These are phyloP conservation scores for Nicotiana obtusifolia DNA, from an alignment of 257 asterid species.

Conservation along the genomic window DNA sequence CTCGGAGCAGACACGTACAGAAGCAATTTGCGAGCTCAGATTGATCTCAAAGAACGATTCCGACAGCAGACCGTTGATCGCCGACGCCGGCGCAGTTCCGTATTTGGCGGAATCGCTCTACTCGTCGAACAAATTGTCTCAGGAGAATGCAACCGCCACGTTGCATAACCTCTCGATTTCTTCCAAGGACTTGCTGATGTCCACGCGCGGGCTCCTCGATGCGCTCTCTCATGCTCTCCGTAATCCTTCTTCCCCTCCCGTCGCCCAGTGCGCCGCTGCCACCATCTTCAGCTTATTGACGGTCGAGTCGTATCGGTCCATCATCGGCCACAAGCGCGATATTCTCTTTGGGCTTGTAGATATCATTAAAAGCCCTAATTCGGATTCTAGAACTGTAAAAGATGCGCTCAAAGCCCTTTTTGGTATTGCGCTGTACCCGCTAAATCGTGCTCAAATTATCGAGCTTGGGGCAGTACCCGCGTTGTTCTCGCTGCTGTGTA, in stretches of 20 bases:
- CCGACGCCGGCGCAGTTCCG: slow-evolving; percentile 70
- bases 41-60: slow-evolving; percentile 66
- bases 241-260: slow-evolving; percentile 63
- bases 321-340: slow-evolving; percentile 87
- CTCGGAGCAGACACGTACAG: slow-evolving; percentile 70
- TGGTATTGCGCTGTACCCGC: slow-evolving; percentile 62
- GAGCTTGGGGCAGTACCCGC: slow-evolving; percentile 80
- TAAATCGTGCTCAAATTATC: slow-evolving; percentile 67
- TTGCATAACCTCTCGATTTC: slow-evolving; percentile 78
- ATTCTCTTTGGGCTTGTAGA: slow-evolving; percentile 75
- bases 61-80: slow-evolving; percentile 63
- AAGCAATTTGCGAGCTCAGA: slow-evolving; percentile 86
- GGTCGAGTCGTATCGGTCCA: slow-evolving; percentile 54
- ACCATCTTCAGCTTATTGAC: slow-evolving; percentile 66
- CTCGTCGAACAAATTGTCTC: slow-evolving; percentile 47
- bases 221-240: slow-evolving; percentile 92
- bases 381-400: slow-evolving; percentile 63
- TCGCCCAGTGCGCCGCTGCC: slow-evolving; percentile 82
- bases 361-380: slow-evolving; percentile 41
- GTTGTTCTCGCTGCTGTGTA: slow-evolving; percentile 55
- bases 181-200: slow-evolving; percentile 59
- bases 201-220: slow-evolving; percentile 79
- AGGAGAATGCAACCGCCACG: slow-evolving; percentile 91
- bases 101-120: slow-evolving; percentile 73
- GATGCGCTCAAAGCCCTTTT: slow-evolving; percentile 80